These are phyloP conservation scores for Scedosporium dehoogii DNA, from an alignment of 2,329 filamentous ascomycete genomes.

Conservation along the genomic window DNA sequence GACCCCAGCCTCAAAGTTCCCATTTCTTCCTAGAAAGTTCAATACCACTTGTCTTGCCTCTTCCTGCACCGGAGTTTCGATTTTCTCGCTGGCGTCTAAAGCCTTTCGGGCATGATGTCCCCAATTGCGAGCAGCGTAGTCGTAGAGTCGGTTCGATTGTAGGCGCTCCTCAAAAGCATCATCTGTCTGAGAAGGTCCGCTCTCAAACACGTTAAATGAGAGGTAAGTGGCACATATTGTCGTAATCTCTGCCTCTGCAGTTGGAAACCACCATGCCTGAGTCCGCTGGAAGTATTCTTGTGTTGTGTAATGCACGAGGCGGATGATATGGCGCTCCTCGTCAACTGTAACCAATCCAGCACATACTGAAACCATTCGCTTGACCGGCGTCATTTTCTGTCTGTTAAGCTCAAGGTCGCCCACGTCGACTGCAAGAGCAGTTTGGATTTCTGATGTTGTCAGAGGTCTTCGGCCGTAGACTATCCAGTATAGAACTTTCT, in stretches of 20 bases:
- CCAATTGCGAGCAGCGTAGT: constrained; percentile 22
- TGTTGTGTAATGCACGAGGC: constrained; percentile 34
- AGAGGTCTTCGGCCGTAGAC: constrained; percentile 24
- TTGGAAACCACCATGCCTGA: constrained; percentile 18
- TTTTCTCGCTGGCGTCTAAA: neutral
- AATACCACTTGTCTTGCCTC: neutral
- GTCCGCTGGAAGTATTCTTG: constrained; percentile 31
- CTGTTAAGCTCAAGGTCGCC: constrained; percentile 18
- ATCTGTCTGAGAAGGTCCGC: constrained; percentile 11
- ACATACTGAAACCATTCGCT: constrained; percentile 26
- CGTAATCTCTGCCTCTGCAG: constrained; percentile 18
- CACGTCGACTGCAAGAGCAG: constrained; percentile 29
- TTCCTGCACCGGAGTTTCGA: neutral
- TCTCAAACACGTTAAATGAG: constrained; percentile 19
- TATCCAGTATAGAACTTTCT: constrained; percentile 30
- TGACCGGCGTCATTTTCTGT: constrained; percentile 22
- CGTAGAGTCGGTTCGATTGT: constrained; percentile 15
- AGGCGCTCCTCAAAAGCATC: constrained; percentile 14
- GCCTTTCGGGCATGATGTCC: constrained; percentile 18
- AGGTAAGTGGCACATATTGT: constrained; percentile 25
- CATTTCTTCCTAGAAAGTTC: neutral
- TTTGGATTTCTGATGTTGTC: constrained; percentile 23
- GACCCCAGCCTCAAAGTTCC: neutral
- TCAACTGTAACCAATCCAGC: constrained; percentile 31
- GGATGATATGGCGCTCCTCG: constrained; percentile 24